Evolutionary conservation across 805 yeast species (phyloP).

Genomic region (Candida multigemmis): DNA sequence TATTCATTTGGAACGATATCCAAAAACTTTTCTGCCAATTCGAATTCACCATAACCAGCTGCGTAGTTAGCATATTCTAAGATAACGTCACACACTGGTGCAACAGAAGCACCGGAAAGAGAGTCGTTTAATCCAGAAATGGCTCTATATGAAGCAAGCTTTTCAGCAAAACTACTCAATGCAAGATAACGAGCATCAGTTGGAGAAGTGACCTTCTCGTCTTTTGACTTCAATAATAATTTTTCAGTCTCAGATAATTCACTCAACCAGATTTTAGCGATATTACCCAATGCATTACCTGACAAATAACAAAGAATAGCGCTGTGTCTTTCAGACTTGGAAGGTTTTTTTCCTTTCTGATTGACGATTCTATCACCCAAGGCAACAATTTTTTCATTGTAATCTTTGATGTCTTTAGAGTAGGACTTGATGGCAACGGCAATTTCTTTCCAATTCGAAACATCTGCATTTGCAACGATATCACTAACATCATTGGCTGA

Average conservation of each 20-base stretch:
- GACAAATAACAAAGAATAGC: constrained; percentile 75
- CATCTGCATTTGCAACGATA: constrained; percentile 68
- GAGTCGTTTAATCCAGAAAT: constrained; percentile 28
- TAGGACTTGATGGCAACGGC: constrained; percentile 63
- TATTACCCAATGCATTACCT: constrained; percentile 72
- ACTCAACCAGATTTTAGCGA: constrained; percentile 73
- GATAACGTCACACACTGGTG: constrained; percentile 48
- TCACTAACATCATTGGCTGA: constrained; percentile 52
- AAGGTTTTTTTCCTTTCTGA: no score
- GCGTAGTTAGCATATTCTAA: constrained; percentile 77
- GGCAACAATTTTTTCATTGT: constrained; percentile 45
- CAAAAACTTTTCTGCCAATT: constrained; percentile 66
- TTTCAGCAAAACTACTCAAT: constrained; percentile 73
- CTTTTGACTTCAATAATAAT: constrained; percentile 37
- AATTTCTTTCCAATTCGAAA: constrained; percentile 74
- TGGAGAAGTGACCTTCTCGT: constrained; percentile 40
- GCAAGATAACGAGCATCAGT: constrained; percentile 82
- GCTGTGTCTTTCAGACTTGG: constrained; percentile 48
- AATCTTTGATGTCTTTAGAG: constrained; percentile 36
- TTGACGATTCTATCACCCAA: constrained; percentile 71
- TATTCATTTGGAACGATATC: constrained; percentile 63
- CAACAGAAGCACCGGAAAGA: constrained; percentile 35
- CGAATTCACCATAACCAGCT: constrained; percentile 77
- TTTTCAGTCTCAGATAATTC: constrained; percentile 46
- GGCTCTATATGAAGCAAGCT: constrained; percentile 66